These are phyloP conservation scores for Aurinia saxatilis DNA, from an alignment of 345 rosid genomes.

Conservation along the genomic window DNA sequence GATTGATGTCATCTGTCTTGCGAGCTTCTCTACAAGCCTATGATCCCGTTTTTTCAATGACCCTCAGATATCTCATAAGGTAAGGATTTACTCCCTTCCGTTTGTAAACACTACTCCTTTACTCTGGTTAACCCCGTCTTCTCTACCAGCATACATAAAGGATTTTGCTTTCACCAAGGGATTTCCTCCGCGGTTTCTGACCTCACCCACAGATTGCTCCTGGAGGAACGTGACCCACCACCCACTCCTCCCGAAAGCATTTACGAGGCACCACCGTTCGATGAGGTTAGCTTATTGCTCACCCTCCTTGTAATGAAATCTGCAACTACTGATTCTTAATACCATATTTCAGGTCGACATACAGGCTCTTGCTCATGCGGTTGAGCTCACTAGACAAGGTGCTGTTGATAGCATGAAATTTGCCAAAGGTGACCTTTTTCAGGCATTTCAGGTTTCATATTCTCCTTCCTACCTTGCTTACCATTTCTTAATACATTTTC, in stretches of 20 bases:
- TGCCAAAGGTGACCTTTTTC: conserved; percentile 86
- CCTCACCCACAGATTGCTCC: conserved; percentile 78
- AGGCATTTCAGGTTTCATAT: conserved; percentile 76
- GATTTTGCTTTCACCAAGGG: conserved; percentile 75
- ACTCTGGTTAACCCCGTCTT: neutral
- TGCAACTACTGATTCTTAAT: conserved; percentile 3
- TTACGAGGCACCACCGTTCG: conserved; percentile 82
- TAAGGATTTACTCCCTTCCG: conserved; percentile 9
- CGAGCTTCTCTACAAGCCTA: conserved; percentile 85
- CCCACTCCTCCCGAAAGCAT: conserved; percentile 62
- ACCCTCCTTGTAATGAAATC: neutral
- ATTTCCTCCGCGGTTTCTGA: conserved; percentile 74
- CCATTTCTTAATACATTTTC: neutral
- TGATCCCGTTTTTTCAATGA: conserved; percentile 77
- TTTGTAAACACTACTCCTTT: no score
- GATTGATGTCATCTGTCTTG: conserved; percentile 74
- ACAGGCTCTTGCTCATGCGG: conserved; percentile 98
- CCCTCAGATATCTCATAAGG: conserved; percentile 85
- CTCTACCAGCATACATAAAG: conserved; percentile 70
- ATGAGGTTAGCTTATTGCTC: conserved; percentile 51
- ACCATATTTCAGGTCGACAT: conserved; percentile 61
- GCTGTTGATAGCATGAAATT: conserved; percentile 93
- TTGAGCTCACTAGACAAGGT: conserved; percentile 89
- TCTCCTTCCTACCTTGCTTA: neutral
- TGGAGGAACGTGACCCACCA: conserved; percentile 84